Percentiles rank a stretch among this genome's conserved stretches.
These are phyloP conservation scores for Fraxinus albicans DNA, from an alignment of 305 asterid genomes.

Conservation along the genomic window DNA sequence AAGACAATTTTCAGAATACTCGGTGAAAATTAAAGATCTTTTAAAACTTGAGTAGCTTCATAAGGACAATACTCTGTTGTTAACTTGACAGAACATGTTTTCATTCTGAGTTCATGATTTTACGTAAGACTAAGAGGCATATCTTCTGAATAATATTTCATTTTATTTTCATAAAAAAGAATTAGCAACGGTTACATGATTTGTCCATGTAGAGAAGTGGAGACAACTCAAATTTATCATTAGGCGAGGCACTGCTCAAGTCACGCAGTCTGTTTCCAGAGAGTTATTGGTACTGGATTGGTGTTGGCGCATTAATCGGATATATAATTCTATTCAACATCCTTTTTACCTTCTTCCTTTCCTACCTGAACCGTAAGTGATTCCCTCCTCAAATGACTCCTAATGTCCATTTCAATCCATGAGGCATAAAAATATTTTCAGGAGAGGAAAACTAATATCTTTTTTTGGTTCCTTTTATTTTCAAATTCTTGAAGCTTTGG, in stretches of 20 bases:
- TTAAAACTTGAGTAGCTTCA: neutral
- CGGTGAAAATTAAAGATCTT: neutral
- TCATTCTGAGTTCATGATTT: neutral
- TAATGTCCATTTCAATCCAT: slow-evolving; percentile 16
- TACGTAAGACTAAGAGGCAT: slow-evolving; percentile 1
- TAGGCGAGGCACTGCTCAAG: slow-evolving; percentile 80
- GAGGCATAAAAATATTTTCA: neutral
- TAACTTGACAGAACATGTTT: neutral
- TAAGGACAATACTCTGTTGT: neutral
- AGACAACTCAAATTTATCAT: slow-evolving; percentile 48
- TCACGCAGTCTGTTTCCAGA: slow-evolving; percentile 78
- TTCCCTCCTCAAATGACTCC: slow-evolving; percentile 22
- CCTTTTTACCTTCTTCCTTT: slow-evolving; percentile 77
- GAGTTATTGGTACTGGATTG: slow-evolving; percentile 97
- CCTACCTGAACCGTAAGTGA: slow-evolving; percentile 79
- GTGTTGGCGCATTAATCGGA: slow-evolving; percentile 86
- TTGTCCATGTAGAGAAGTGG: slow-evolving; percentile 59
- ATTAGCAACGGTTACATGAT: slow-evolving; percentile 24
- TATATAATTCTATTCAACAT: slow-evolving; percentile 74
- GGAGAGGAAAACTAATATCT: slow-evolving; percentile 14
- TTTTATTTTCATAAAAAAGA: slow-evolving; percentile 1
- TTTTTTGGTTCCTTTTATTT: slow-evolving; percentile 9
- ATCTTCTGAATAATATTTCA: neutral
- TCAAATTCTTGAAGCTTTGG: slow-evolving; percentile 58
- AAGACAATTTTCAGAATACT: neutral